Evolutionary conservation across 2,329 filamentous ascomycete species (phyloP), one percentile per base, ranked within the genome.

Genomic region (Ciborinia camelliae): DNA sequence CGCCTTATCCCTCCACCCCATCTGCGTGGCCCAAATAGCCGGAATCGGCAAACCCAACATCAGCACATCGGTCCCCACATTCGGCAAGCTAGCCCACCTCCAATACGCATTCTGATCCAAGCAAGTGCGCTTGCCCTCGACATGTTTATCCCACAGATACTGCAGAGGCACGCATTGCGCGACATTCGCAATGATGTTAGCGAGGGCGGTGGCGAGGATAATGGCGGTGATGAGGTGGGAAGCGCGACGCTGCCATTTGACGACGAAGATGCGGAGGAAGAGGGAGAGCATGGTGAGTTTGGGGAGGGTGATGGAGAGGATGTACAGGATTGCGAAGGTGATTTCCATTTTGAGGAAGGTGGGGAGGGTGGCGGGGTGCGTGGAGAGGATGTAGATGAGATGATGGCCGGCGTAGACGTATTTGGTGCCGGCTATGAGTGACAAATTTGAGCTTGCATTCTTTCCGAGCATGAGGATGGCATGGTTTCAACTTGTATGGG

Each of bases 121-220:
- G 28, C 63, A 65, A n/a, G n/a, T n/a, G n/a, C n/a, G n/a, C 32
- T 60, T 39, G 23, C 57, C 63, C 4, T 50, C 55, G 23, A 18
- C 20, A 12, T 63, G 50, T 20, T 63, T 67, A 37, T 67, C 64
- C 66, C 66, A 67, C 32, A 59, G 48, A 55, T 66, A 66, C 10
- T 53, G 39, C 8, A 66, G 30, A 15, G 66, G 64, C 5, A 50
- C 61, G 52, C 66, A 67, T 53, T 64, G 60, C 9, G 48, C 47
- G 18, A 67, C 54, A 35, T 50, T 61, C 2, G 50, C 51, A 12
- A 66, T 58, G 28, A 48, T 63, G 5, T 53, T 48, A 8, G 54
- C 53, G 20, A 67, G 12, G n/a, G 50, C 52, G 14, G 37, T 57
- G 12, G 47, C 45, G 14, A 55, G 32, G n/a, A 63, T 59, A 7